A percentile compares a stretch with the other conserved stretches of the same genome.
Conservation (phyloP, 2,329 filamentous ascomycete genomes). For the Triangularia setosa region DNA sequence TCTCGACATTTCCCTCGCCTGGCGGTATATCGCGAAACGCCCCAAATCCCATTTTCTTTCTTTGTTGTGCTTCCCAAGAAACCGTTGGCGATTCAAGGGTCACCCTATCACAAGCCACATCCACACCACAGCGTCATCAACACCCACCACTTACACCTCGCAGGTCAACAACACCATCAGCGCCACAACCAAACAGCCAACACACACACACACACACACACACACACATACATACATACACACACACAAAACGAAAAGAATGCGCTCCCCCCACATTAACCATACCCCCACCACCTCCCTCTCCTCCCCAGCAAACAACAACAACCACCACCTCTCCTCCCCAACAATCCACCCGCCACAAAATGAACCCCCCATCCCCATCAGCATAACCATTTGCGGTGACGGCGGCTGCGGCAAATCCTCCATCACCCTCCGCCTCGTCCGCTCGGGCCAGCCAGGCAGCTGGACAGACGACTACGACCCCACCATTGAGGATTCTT, state of each 20-base stretch:
- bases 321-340: conserved; percentile 17
- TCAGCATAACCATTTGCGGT: conserved; percentile 79
- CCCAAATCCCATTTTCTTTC: not conserved
- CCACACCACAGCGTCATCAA: not conserved
- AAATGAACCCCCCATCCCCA: conserved; percentile 46
- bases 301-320: not conserved
- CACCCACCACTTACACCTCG: not conserved
- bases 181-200: not conserved
- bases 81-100: not conserved
- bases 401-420: conserved; percentile 84
- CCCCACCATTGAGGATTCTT: conserved; percentile 79
- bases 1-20: not conserved
- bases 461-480: conserved; percentile 84
- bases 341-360: conserved; percentile 23
- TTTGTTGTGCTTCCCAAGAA: no score
- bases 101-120: not conserved
- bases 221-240: no score
- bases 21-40: not conserved
- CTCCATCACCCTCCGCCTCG: conserved; percentile 77
- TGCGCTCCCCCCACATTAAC: conserved; percentile 1
- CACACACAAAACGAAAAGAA: not conserved
- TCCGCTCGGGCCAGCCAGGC: conserved; percentile 50
- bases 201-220: no score
- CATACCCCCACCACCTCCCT: not conserved
- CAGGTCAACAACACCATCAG: not conserved